phyloP scores from a whole-genome alignment of 148 eudicot species.

The Amaranthus palmeri region DNA sequence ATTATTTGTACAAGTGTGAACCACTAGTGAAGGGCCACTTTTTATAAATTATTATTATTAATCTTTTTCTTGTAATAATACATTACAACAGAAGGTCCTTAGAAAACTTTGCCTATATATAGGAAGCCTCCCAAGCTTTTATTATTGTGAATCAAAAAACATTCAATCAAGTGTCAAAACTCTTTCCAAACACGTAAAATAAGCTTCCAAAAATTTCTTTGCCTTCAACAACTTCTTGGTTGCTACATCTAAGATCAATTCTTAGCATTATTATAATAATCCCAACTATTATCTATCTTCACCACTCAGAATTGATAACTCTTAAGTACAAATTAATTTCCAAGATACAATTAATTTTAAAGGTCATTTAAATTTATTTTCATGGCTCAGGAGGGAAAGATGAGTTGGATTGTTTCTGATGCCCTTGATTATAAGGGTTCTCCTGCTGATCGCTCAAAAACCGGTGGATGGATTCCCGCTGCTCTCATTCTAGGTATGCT shows the following conservation, averaged over 20 bases:
- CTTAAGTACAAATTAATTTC: too few relatives aligned
- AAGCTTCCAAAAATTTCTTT: neutral
- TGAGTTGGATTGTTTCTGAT: slow-evolving; percentile 38
- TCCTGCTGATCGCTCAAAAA: slow-evolving; percentile 61
- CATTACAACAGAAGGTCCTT: slow-evolving; percentile 23
- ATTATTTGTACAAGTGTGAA: slow-evolving; percentile 24
- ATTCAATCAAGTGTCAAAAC: slow-evolving; percentile 15
- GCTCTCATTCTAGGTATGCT: slow-evolving; percentile 53
- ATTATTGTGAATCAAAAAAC: slow-evolving; percentile 18
- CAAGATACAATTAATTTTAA: too few relatives aligned
- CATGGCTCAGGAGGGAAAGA: slow-evolving; percentile 28
- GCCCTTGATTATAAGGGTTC: slow-evolving; percentile 62
- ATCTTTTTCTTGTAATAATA: neutral
- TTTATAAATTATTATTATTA: neutral
- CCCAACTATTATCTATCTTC: too few relatives aligned
- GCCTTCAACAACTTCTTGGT: neutral
- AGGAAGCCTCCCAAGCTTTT: slow-evolving; percentile 14
- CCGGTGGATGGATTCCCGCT: slow-evolving; percentile 77
- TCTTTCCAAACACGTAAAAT: neutral
- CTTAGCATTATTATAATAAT: slow-evolving; percentile 1
- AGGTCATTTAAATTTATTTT: too few relatives aligned
- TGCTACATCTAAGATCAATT: slow-evolving; percentile 9
- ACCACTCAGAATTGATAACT: too few relatives aligned
- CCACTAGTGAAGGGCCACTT: slow-evolving; percentile 31
- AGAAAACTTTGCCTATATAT: slow-evolving; percentile 39